Evolutionary conservation across 2,329 filamentous ascomycete genomes (phyloP).

Genomic region (Magnaporthiopsis poae): DNA sequence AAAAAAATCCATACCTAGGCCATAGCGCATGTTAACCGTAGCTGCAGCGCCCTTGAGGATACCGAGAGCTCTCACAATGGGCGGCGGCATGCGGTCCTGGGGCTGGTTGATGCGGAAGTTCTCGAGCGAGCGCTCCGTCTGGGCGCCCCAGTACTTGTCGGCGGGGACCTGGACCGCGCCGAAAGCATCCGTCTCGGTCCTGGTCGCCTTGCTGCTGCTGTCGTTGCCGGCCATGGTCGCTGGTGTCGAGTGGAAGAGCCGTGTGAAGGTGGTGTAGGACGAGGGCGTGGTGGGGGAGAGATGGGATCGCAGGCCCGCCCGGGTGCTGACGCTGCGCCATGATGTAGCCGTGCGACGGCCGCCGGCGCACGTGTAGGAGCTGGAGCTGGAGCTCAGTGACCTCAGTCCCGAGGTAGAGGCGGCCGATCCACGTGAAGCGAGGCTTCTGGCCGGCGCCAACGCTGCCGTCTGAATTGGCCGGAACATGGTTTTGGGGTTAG

Average conservation of each 20-base stretch:
- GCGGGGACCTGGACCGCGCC: conserved; percentile 84
- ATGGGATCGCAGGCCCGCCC: neutral
- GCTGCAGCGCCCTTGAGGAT: conserved; percentile 95
- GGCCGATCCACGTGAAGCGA: neutral
- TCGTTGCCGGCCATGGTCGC: conserved; percentile 5
- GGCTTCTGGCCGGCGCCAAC: neutral
- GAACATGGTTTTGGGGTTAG: neutral
- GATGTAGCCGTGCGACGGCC: neutral
- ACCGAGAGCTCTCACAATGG: conserved; percentile 85
- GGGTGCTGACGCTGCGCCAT: neutral
- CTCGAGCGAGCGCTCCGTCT: conserved; percentile 88
- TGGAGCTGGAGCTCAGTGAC: neutral
- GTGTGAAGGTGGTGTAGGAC: neutral
- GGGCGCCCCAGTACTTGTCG: conserved; percentile 97
- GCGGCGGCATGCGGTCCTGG: conserved; percentile 93
- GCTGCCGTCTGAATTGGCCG: neutral
- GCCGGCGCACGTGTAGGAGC: neutral
- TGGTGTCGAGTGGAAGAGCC: conserved; percentile 5
- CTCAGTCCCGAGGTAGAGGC: neutral
- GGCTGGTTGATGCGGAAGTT: conserved; percentile 99
- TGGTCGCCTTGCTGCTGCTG: conserved; percentile 31
- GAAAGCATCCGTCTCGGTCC: conserved; percentile 94
- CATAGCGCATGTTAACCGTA: conserved; percentile 88
- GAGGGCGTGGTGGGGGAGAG: neutral
- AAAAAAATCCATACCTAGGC: conserved; percentile 54